Conservation (phyloP, 2,329 filamentous ascomycete genomes). For the Sarocladiaceae sp. region DNA sequence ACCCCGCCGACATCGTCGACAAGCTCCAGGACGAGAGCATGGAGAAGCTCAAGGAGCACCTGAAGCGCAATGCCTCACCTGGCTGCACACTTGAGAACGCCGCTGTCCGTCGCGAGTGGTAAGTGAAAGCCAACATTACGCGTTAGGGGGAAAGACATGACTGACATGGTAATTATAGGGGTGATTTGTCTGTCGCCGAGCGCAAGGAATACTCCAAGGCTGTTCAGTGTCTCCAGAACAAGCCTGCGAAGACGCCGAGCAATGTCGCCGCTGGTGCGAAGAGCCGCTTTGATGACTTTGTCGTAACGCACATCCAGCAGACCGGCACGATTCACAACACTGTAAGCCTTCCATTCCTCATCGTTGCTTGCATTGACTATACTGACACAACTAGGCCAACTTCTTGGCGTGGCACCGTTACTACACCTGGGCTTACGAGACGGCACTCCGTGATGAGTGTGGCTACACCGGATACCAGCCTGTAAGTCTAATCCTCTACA, state of each 20-base stretch:
- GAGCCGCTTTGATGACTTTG: slow-evolving; percentile 45
- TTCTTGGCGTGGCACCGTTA: slow-evolving; percentile 28
- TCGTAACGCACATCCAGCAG: slow-evolving; percentile 44
- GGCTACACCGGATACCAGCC: slow-evolving; percentile 36
- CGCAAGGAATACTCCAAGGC: slow-evolving; percentile 37
- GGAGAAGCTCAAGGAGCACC: slow-evolving; percentile 12
- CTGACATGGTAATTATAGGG: slow-evolving; percentile 14
- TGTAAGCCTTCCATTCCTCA: slow-evolving; percentile 13
- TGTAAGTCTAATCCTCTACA: slow-evolving; percentile 12
- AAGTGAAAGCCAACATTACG: slow-evolving; percentile 3
- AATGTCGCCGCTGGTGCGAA: slow-evolving; percentile 35
- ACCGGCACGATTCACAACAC: slow-evolving; percentile 39
- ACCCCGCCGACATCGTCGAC: slow-evolving; percentile 15
- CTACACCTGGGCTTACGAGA: slow-evolving; percentile 27
- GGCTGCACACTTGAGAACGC: slow-evolving; percentile 15
- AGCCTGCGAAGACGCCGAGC: slow-evolving; percentile 29
- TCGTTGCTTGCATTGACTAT: not conserved
- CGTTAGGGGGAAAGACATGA: not conserved
- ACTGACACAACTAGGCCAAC: slow-evolving; percentile 14
- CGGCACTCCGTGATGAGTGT: slow-evolving; percentile 26
- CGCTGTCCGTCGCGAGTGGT: slow-evolving; percentile 26
- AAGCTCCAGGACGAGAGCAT: slow-evolving; percentile 13
- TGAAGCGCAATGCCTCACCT: slow-evolving; percentile 10
- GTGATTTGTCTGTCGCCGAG: slow-evolving; percentile 18
- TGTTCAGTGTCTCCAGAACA: slow-evolving; percentile 37